Evolutionary conservation across 192 early-diverging fungal genomes (phyloP).

Genomic region (Spizellomyces sp.): DNA sequence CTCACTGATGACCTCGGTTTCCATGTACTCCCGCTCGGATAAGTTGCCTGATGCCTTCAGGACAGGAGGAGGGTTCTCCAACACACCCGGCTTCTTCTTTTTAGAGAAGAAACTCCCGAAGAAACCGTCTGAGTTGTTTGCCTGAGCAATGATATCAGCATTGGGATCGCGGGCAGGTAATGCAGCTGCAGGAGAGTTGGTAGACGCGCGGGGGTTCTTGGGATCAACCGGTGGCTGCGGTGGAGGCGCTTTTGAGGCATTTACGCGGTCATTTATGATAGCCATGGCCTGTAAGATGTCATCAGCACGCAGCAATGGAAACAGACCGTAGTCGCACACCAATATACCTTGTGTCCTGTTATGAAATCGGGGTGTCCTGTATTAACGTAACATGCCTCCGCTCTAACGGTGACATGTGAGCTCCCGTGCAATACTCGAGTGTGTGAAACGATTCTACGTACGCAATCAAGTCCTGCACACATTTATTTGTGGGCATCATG

Average conservation of each 20-base stretch:
- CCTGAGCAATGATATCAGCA: constrained; percentile 65
- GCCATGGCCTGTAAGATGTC: constrained; percentile 66
- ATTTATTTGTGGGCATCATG: constrained; percentile 89
- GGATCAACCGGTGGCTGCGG: constrained; percentile 29
- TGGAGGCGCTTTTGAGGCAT: constrained; percentile 61
- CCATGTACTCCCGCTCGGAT: constrained; percentile 96
- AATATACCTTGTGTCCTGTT: constrained; percentile 80
- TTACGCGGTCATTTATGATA: constrained; percentile 84
- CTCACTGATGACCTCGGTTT: constrained; percentile 98
- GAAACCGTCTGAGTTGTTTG: constrained; percentile 67
- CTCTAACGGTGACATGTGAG: constrained; percentile 48
- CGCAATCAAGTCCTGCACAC: constrained; percentile 89
- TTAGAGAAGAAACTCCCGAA: constrained; percentile 96
- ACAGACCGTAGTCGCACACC: background rate
- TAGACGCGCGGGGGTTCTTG: constrained; percentile 28
- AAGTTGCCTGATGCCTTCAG: constrained; percentile 94
- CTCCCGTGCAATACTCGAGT: constrained; percentile 25
- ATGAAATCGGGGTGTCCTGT: constrained; percentile 99
- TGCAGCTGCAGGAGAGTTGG: constrained; percentile 24
- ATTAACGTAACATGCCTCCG: constrained; percentile 97
- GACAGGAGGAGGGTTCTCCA: constrained; percentile 75
- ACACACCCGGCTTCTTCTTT: constrained; percentile 74
- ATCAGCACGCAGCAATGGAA: background rate
- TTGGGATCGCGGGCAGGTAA: constrained; percentile 42
- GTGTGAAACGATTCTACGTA: constrained; percentile 39